Evolutionary conservation across 1,284 basidiomycete species (phyloP), one percentile per base, ranked within the genome.

Genomic region (Coniferiporia sulphurascens): DNA sequence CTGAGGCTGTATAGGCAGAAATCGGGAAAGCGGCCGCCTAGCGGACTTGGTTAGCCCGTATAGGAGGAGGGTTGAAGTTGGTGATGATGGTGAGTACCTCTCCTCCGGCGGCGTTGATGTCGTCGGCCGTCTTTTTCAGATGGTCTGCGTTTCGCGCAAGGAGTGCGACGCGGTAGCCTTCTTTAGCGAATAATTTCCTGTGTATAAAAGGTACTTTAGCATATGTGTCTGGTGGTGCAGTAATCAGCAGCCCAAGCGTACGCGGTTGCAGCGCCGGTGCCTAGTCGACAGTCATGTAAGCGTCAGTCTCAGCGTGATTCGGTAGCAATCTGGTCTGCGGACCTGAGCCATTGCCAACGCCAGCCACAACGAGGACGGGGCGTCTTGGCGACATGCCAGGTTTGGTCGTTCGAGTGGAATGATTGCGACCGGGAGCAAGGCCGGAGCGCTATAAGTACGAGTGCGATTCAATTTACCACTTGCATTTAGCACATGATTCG

Each of bases 151-250:
- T 68, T 22, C 69, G 63, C 3, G 69, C 69, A 48, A 71, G 66
- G 38, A 70, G 64, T 4, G 69, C 70, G 7, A 71, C 68, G 19
- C 66, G 63, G 54, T 68, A 70, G 9, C 68, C 68, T n/a, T 63
- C 44, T 57, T 67, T 50, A 7, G 58, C 48, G 36, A 62, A 63
- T 49, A 62, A 49, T 32, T 41, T 59, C 27, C 58, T 59, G 53
- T 32, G 27, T 27, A 27, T 27, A 27, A 27, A 27, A 27, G 27
- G 27, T 27, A 27, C 2, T 45, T 22, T 12, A 41, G 15, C 8
- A 22, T 46, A 35, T 22, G 5, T 4, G 27, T 7, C 15, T n/a
- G 8, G 13, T 3, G 5, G 8, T 3, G 10, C 19, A n/a, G 10
- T 17, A 21, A 38, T 27, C 27, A 27, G 27, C 27, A 5, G 27